Evolutionary conservation across 169 alveolate species (phyloP), one percentile per base, ranked within the genome.

Genomic region (Eimeria sp.): DNA sequence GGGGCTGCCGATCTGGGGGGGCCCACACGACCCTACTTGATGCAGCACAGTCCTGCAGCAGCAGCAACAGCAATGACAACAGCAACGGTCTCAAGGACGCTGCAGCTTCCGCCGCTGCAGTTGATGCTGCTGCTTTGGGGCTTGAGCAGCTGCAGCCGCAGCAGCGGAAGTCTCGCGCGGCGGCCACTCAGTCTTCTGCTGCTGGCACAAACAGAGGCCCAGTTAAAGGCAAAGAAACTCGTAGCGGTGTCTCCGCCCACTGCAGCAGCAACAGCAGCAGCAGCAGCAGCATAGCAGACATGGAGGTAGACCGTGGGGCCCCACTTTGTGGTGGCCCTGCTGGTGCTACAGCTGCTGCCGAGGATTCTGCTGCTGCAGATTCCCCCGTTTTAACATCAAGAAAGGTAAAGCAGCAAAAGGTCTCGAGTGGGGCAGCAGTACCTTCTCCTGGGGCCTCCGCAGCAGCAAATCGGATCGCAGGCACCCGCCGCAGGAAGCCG

Each of bases 401-500:
- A 10, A 76, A 43, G 61, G 9, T 49, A 43, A 76, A 76, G 49
- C 87, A 76, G 87, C 87, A 76, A 47, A 76, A 61, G 25, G 87
- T 34, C 34, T 4, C 87, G 11, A 76, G n/a, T n/a, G 87, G 87
- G 49, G 87, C 87, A 27, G 34, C 87, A 3, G 18, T 76, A 45
- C 87, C 87, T 3, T 76, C 87, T 49, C 87, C 87, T 2, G 87
- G 87, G 57, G 63, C 63, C 63, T 47, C 87, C 61, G 5, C 87
- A 76, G 87, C 87, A 47, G 87, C 87, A 47, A 49, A 13, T 14
- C 9, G 87, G 63, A 34, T 40, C 40, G 18, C 87, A 13, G 45
- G 87, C n/a, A 76, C 40, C 87, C 87, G 87, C 63, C 87, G 87
- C 6, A 76, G 87, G 87, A 76, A 76, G 22, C 43, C 87, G 43